A percentile compares a stretch with the other conserved stretches of the same genome.
Evolutionary conservation across 352 stramenopile genomes (phyloP).

Genomic region (Globisporangium abappressorium): DNA sequence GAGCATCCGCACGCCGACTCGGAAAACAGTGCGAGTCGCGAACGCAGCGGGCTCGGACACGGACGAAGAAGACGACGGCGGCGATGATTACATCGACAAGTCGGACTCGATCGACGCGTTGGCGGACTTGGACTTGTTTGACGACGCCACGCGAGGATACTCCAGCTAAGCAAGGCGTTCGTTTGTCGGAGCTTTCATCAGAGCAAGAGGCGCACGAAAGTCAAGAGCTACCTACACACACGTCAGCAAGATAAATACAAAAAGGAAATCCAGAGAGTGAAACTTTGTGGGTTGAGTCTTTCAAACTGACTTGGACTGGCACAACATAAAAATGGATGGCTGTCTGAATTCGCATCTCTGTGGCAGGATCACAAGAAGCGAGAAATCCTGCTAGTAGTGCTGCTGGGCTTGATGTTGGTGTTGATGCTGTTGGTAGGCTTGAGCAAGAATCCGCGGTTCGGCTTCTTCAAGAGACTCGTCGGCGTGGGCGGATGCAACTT

Average conservation of each 20-base stretch:
- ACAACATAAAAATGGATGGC: neutral
- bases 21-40: constrained; percentile 10
- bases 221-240: neutral
- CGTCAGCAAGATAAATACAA: neutral
- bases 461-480: constrained; percentile 8
- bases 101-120: constrained; percentile 21
- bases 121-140: constrained; percentile 14
- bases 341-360: neutral
- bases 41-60: constrained; percentile 48
- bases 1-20: constrained; percentile 44
- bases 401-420: neutral
- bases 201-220: neutral
- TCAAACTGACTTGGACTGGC: neutral
- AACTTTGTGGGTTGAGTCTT: neutral
- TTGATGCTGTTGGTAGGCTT: neutral
- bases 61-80: constrained; percentile 65
- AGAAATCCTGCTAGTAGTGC: neutral
- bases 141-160: neutral
- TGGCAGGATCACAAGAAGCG: neutral
- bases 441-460: neutral
- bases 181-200: neutral
- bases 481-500: neutral
- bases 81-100: constrained; percentile 34
- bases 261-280: constrained; percentile 1
- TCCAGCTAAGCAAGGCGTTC: neutral